Evolutionary conservation across 495 filamentous ascomycete species (phyloP), one percentile per base, ranked within the genome.

Genomic region (Tuber borchii): DNA sequence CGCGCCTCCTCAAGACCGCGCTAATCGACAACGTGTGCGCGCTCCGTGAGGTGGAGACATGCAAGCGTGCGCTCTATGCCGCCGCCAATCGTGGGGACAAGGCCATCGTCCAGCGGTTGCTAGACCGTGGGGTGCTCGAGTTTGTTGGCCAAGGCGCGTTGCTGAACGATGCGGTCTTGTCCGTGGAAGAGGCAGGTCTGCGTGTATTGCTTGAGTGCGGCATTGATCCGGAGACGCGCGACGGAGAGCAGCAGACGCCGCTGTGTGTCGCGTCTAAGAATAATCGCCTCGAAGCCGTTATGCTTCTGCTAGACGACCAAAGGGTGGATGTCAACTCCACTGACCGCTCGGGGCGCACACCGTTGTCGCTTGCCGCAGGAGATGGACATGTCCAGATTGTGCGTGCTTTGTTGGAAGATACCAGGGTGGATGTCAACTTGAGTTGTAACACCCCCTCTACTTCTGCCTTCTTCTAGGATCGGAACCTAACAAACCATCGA

Each of bases 1-100:
- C 73, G 5, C 22, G 4, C 9, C 73, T 77, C 14, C 46, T 75
- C 14, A 77, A 42, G 7, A 19, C 42, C 1, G 26, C n/a, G 4
- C 76, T 77, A 3, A 44, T 77, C 26, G 26, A 46, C 20, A 34
- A 26, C 14, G 40, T 42, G 20, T 70, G 46, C 69, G 46, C 48
- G 2, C 76, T 71, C 26, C 31, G 51, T 5, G 3, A 0, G 12
- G n/a, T 0, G 10, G 10, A 26, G 3, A 31, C 1, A 16, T 61
- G 51, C n/a, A 61, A 31, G n/a, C 9, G 2, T 0, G 51, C 51
- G 0, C 51, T 61, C n/a, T 61, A 61, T n/a, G n/a, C n/a, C 10
- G 51, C 51, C n/a, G 51, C 51, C 51, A 16, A 1, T 14, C 51
- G 51, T 2, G n/a, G n/a, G n/a, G 51, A 61, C n/a, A 16, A 7